Evolutionary conservation across 192 early-diverging fungal genomes (phyloP).

Genomic region (Coemansia umbellata): DNA sequence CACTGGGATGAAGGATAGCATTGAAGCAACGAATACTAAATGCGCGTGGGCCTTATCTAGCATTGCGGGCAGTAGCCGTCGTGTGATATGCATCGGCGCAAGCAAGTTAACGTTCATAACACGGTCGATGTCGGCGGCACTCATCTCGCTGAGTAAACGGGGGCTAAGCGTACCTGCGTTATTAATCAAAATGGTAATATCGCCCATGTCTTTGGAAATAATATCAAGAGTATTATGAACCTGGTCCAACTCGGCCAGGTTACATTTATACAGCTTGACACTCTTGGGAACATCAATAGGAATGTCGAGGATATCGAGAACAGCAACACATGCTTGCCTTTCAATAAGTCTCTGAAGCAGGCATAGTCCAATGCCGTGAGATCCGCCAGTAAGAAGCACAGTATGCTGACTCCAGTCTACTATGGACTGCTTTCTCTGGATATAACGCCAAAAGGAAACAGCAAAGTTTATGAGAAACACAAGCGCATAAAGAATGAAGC

Average conservation of each 20-base stretch:
- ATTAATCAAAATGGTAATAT: conserved; percentile 77
- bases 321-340: conserved; percentile 20
- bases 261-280: conserved; percentile 26
- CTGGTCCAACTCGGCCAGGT: conserved; percentile 21
- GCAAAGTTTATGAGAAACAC: conserved; percentile 4
- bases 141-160: conserved; percentile 56
- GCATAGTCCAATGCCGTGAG: conserved; percentile 41
- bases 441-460: not conserved
- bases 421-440: not conserved
- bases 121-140: conserved; percentile 53
- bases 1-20: conserved; percentile 39
- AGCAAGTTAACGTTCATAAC: conserved; percentile 68
- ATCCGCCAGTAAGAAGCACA: conserved; percentile 39
- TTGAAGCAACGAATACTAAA: conserved; percentile 56
- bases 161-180: conserved; percentile 75
- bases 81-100: conserved; percentile 65
- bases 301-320: conserved; percentile 25
- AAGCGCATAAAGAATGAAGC: conserved; percentile 8
- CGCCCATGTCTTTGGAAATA: conserved; percentile 51
- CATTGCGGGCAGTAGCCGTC: conserved; percentile 69
- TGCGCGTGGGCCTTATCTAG: conserved; percentile 64
- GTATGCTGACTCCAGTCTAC: conserved; percentile 34
- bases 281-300: conserved; percentile 2
- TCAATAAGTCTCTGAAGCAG: conserved; percentile 14
- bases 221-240: conserved; percentile 5